These are phyloP conservation scores for Globisporangium echinulatum DNA, from an alignment of 352 stramenopile genomes.

Conservation along the genomic window DNA sequence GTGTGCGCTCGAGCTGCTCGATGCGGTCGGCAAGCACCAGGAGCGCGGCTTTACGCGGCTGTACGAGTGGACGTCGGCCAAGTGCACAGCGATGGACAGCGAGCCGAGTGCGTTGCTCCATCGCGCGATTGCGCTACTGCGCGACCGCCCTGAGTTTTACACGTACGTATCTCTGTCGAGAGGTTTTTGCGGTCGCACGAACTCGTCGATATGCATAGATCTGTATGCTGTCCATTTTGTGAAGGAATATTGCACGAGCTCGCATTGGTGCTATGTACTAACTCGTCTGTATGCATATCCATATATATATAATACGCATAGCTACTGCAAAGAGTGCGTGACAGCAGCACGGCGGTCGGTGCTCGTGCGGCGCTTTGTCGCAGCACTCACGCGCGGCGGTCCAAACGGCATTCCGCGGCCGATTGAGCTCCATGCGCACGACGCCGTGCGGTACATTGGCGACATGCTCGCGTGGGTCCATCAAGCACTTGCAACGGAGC, in stretches of 20 bases:
- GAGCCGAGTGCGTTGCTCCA: conserved; percentile 64
- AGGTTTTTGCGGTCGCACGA: no score
- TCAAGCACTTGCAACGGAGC: conserved; percentile 73
- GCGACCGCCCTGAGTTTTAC: conserved; percentile 71
- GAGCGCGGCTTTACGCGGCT: conserved; percentile 81
- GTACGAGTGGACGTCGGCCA: conserved; percentile 83
- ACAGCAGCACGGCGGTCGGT: conserved; percentile 39
- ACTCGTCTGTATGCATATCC: no score
- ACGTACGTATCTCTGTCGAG: conserved; percentile 24
- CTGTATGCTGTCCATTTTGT: no score
- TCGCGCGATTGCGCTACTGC: conserved; percentile 58
- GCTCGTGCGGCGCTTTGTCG: conserved; percentile 72
- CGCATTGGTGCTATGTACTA: no score
- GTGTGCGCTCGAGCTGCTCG: conserved; percentile 80
- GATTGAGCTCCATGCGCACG: conserved; percentile 86
- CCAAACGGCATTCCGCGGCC: conserved; percentile 69
- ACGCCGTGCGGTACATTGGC: conserved; percentile 81
- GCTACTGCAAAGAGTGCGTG: conserved; percentile 80
- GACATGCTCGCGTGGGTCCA: conserved; percentile 89
- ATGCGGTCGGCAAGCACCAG: conserved; percentile 74
- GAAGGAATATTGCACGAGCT: no score
- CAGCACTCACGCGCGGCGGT: conserved; percentile 64
- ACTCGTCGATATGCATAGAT: no score
- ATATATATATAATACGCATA: conserved; percentile 7
- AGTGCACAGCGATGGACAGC: conserved; percentile 62